Conservation (phyloP, 768 basidiomycete species). For the Rhodosporidiobolus odoratus region DNA sequence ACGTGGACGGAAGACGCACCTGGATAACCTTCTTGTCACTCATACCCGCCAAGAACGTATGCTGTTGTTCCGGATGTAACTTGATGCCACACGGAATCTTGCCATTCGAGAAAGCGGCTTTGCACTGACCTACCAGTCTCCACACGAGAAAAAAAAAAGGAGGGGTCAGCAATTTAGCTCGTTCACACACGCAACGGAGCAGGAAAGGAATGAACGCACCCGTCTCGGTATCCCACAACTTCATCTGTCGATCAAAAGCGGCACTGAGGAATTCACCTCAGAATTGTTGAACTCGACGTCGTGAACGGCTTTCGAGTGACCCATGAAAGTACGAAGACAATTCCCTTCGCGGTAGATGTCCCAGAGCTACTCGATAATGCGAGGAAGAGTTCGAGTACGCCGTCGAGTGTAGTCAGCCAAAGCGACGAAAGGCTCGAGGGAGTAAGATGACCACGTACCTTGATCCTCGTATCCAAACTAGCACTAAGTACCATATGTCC, state of each 20-base stretch:
- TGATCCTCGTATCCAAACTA: constrained; percentile 98
- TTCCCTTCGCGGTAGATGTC: constrained; percentile 96
- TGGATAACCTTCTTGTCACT: constrained; percentile 99
- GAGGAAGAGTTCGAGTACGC: no score
- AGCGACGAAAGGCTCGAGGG: no score
- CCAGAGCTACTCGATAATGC: constrained; percentile 70
- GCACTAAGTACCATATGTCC: constrained; percentile 90
- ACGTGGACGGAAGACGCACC: constrained; percentile 57
- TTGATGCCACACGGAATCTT: constrained; percentile 93
- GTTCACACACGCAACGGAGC: no score
- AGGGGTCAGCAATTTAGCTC: not conserved
- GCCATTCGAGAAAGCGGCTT: constrained; percentile 93
- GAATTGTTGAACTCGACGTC: constrained; percentile 94
- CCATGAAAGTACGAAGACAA: constrained; percentile 92
- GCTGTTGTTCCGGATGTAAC: constrained; percentile 95
- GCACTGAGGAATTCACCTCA: constrained; percentile 83
- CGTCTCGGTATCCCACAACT: constrained; percentile 98
- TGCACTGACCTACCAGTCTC: constrained; percentile 83
- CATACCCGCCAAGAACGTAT: constrained; percentile 97
- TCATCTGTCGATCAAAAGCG: constrained; percentile 93
- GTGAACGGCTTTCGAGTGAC: constrained; percentile 92
- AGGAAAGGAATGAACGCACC: constrained; percentile 45
- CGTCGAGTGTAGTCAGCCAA: no score
- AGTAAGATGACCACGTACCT: constrained; percentile 63
- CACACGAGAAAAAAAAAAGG: no score